Percentiles rank a stretch among this genome's conserved stretches.
phyloP scores from a whole-genome alignment of 768 basidiomycete species.

The Rhodotorula kratochvilovae region DNA sequence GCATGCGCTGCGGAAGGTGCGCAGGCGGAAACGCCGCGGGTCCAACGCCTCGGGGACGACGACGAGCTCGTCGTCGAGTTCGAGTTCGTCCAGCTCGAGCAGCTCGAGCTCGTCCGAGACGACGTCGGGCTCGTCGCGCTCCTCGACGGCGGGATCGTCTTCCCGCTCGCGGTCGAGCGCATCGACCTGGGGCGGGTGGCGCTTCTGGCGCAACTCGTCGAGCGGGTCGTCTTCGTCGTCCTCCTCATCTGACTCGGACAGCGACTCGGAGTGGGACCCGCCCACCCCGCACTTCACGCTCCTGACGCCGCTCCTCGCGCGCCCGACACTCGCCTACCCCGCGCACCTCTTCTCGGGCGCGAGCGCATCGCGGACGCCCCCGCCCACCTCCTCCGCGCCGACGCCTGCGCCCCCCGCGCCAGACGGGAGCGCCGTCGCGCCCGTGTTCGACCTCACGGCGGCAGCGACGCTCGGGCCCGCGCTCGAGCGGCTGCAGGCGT shows the following conservation, averaged over 20 bases:
- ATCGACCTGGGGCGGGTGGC: conserved; percentile 45
- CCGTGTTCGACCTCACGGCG: conserved; percentile 36
- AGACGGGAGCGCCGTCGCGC: conserved; percentile 2
- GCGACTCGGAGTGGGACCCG: conserved; percentile 53
- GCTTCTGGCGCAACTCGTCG: conserved; percentile 45
- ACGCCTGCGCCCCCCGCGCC: neutral
- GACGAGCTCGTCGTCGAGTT: conserved; percentile 51
- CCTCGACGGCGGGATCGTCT: conserved; percentile 28
- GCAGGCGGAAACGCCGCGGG: conserved; percentile 10
- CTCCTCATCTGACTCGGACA: conserved; percentile 48
- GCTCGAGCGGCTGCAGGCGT: conserved; percentile 36
- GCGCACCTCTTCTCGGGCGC: conserved; percentile 28
- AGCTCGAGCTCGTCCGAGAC: conserved; percentile 37
- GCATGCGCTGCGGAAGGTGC: conserved; percentile 22
- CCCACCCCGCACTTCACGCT: conserved; percentile 46
- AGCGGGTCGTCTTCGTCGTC: conserved; percentile 50
- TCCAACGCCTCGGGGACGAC: conserved; percentile 3
- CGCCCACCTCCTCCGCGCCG: neutral
- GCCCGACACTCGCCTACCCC: conserved; percentile 29
- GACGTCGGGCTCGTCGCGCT: conserved; percentile 48
- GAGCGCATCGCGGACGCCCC: neutral
- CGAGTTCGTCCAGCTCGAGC: conserved; percentile 48
- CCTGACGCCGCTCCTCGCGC: conserved; percentile 38
- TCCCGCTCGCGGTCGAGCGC: conserved; percentile 27
- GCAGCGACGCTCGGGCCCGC: conserved; percentile 33